Base-by-base conservation (phyloP, 129 eudicot species). In the sunflower (Helianthus annuus) region DNA sequence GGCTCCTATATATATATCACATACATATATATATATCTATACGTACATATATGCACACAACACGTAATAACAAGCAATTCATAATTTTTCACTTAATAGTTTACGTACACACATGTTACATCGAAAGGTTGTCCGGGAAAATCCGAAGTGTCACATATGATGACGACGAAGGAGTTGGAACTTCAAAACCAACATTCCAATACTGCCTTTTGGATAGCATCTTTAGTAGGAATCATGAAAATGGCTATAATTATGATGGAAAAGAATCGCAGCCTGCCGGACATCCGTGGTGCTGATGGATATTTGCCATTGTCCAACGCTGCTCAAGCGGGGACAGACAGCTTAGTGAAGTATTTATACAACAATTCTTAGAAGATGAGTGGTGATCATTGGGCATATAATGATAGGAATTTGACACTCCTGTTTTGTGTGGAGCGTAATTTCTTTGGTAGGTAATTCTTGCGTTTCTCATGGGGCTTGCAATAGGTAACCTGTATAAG, bases 201-300 rank as follows among this genome's bases (percentile, higher is more conserved):
- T 39, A 81, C 86, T 13, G 84, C 86, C 7, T 63, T 85, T 3
- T 68, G 80, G 39, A 62, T 85, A 55, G 84, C 86, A 39, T 85
- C 81, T 17, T 76, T 73, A n/a, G 45, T 42, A 82, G 86, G 36
- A 66, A 45, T 13, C 22, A n/a, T 71, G 9, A 38, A 76, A 13
- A 75, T 74, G 45, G 80, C 78, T 7, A 29, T 6, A 15, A 6
- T 22, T 8, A 78, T 85, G 89, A 2, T 61, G 7, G n/a, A 34
- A 5, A 81, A 74, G 53, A 78, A 81, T 24, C 11, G 2, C 5
- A 22, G 8, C 4, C 16, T 85, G 40, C 61, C 61, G 3, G 32
- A 6, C 2, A 77, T 19, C 22, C 22, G 22, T 19, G 22, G 22
- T 19, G 22, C 22, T 19, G 22, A 19, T 0, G 79, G 68, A 10